These are phyloP conservation scores for Trametes polyzona DNA, from an alignment of 1,284 basidiomycete genomes.

Conservation along the genomic window DNA sequence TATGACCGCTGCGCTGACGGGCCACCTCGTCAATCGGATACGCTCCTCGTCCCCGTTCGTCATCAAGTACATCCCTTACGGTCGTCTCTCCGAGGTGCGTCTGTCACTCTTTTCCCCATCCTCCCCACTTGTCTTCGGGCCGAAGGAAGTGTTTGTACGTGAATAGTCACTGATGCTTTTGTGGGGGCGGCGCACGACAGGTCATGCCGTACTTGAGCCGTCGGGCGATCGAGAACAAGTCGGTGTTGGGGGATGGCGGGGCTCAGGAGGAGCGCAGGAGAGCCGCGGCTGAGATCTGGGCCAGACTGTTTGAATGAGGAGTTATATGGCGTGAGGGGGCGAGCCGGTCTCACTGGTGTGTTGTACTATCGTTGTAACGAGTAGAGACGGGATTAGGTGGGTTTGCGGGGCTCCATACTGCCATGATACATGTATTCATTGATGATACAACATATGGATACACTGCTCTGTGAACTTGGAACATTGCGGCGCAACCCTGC, in stretches of 20 bases:
- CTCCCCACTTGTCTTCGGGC: no score
- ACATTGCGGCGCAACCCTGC: no score
- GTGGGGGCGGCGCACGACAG: conserved; percentile 29
- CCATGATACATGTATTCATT: no score
- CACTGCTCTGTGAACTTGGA: no score
- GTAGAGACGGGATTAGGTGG: no score
- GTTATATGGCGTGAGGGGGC: no score
- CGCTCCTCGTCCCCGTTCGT: conserved; percentile 67
- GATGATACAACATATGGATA: no score
- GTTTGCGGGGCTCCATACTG: no score
- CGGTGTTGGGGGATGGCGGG: conserved; percentile 57
- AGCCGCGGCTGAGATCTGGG: conserved; percentile 45
- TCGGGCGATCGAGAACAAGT: conserved; percentile 74
- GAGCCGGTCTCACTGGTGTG: no score
- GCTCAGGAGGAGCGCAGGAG: conserved; percentile 50
- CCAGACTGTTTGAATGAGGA: conserved; percentile 37
- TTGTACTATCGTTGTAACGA: no score
- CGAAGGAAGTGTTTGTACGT: no score
- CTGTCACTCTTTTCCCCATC: background rate
- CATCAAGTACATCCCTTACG: conserved; percentile 87
- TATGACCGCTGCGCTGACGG: conserved; percentile 84
- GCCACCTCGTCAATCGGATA: conserved; percentile 65
- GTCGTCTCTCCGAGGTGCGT: conserved; percentile 68
- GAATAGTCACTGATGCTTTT: background rate
- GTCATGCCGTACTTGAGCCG: conserved; percentile 72